A percentile compares a stretch with the other conserved stretches of the same genome.
phyloP scores from a whole-genome alignment of 2,329 filamentous ascomycete species.

The Paecilomyces fulvus region DNA sequence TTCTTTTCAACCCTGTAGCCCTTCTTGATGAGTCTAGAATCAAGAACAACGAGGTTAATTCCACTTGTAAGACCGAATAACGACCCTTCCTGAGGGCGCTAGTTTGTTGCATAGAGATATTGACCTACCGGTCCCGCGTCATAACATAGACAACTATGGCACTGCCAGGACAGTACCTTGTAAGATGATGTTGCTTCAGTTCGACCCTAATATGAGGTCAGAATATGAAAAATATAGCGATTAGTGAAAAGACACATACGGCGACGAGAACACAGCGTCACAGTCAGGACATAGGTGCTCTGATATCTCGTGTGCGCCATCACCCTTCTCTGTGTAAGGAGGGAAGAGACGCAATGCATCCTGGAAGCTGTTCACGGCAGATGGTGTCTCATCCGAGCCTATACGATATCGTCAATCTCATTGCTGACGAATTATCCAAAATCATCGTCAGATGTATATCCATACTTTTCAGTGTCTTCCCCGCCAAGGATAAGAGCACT shows the following conservation, averaged over 20 bases:
- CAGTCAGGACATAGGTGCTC: slow-evolving; percentile 20
- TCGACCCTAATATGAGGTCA: slow-evolving; percentile 13
- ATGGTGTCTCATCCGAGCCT: slow-evolving; percentile 8
- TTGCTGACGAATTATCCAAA: background rate
- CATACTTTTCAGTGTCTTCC: slow-evolving; percentile 2
- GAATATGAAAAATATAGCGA: background rate
- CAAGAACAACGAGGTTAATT: background rate
- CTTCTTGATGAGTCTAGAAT: slow-evolving; percentile 19
- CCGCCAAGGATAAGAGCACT: slow-evolving; percentile 5
- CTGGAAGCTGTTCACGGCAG: slow-evolving; percentile 16
- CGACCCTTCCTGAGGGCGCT: background rate
- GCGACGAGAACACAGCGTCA: slow-evolving; percentile 21
- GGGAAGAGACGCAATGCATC: slow-evolving; percentile 20
- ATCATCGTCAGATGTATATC: background rate
- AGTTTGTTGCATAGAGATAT: background rate
- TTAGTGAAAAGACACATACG: slow-evolving; percentile 8
- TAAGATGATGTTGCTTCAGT: slow-evolving; percentile 19
- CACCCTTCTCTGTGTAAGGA: slow-evolving; percentile 18
- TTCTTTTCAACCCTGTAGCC: slow-evolving; percentile 23
- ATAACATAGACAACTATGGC: slow-evolving; percentile 23
- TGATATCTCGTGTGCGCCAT: slow-evolving; percentile 9
- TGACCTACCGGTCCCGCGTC: slow-evolving; percentile 20
- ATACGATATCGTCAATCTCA: background rate
- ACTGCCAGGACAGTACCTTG: slow-evolving; percentile 19
- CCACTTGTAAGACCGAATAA: background rate